A percentile compares a stretch with the other conserved stretches of the same genome.
phyloP scores from a whole-genome alignment of 805 yeast genomes.

The Metschnikowia colocasiae region DNA sequence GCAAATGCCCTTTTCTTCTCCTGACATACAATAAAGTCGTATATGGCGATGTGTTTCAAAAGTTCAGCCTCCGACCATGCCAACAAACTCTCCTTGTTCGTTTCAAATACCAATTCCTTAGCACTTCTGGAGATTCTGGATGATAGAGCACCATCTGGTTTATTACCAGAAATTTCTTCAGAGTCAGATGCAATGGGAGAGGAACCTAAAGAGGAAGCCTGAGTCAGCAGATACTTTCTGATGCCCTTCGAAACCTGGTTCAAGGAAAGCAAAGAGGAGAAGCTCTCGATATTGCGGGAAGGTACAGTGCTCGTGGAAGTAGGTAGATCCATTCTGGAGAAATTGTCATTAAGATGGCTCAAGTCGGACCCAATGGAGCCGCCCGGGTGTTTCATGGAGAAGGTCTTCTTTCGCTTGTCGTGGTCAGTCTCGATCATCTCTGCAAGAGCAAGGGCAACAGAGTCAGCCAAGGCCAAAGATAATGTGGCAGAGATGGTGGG shows the following conservation, averaged over 20 bases:
- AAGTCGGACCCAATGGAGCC: conserved; percentile 74
- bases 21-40: conserved; percentile 11
- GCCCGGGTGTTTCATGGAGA: conserved; percentile 81
- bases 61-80: conserved; percentile 17
- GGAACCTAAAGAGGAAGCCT: conserved; percentile 8
- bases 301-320: conserved; percentile 6
- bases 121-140: conserved; percentile 4
- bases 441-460: conserved; percentile 67
- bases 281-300: conserved; percentile 11
- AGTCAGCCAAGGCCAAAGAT: conserved; percentile 72
- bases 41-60: conserved; percentile 11
- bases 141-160: conserved; percentile 6
- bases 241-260: conserved; percentile 10
- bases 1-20: conserved; percentile 7
- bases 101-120: conserved; percentile 1
- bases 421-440: conserved; percentile 62
- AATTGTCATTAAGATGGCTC: conserved; percentile 32
- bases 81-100: conserved; percentile 4
- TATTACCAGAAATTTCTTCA: conserved; percentile 10
- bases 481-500: conserved; percentile 85
- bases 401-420: conserved; percentile 48
- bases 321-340: conserved; percentile 10
- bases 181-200: conserved; percentile 11
- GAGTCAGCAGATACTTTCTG: conserved; percentile 5
- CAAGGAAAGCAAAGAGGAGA: conserved; percentile 18